Conservation (phyloP, 2,329 filamentous ascomycete species). For the Neopestalotiopsis rosae region DNA sequence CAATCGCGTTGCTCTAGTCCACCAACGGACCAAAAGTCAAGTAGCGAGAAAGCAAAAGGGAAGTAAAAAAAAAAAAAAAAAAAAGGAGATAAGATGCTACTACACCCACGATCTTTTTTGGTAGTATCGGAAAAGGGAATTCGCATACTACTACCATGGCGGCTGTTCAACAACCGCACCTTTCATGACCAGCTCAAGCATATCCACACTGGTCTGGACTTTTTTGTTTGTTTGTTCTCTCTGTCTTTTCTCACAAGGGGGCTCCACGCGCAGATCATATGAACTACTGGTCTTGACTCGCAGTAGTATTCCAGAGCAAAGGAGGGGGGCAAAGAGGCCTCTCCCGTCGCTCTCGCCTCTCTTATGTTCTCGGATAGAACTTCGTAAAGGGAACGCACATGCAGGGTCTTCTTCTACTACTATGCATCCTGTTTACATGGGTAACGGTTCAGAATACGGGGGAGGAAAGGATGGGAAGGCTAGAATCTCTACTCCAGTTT, state of each 20-base stretch:
- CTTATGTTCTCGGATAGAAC: too few relatives aligned
- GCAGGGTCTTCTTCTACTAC: too few relatives aligned
- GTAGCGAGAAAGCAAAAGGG: neutral
- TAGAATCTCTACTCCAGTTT: neutral
- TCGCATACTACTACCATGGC: neutral
- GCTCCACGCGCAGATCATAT: conserved; percentile 2
- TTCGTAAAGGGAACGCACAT: too few relatives aligned
- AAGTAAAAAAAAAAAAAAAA: neutral
- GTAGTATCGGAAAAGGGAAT: neutral
- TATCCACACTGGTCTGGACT: neutral
- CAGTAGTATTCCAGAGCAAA: too few relatives aligned
- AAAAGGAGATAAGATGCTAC: neutral
- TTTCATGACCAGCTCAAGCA: neutral
- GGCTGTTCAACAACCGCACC: neutral
- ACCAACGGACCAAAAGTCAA: neutral
- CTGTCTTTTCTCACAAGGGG: neutral
- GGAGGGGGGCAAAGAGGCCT: too few relatives aligned
- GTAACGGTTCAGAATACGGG: too few relatives aligned
- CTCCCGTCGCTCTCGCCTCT: too few relatives aligned
- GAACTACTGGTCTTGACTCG: neutral
- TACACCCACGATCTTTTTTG: neutral
- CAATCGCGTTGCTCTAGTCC: conserved; percentile 3
- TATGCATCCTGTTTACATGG: too few relatives aligned
- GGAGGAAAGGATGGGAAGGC: neutral
- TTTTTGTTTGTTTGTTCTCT: neutral